Base-by-base conservation (phyloP, 805 yeast genomes). In the Saccharomyces paradoxus region DNA sequence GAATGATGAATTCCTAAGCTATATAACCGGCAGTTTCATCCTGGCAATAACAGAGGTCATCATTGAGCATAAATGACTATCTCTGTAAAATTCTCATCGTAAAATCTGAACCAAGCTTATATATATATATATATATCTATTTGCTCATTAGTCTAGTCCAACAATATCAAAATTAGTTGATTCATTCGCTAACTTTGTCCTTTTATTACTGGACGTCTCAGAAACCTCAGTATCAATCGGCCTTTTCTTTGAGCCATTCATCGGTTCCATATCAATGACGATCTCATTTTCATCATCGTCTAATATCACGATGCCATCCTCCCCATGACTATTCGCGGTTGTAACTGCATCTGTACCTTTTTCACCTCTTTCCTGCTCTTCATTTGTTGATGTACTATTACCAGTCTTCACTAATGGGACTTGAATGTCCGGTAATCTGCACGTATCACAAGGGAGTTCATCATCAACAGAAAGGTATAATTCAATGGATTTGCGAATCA, bases 401-500 rank as follows among this genome's bases (percentile, higher is more conserved):
- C 49, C 7, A 13, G 55, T 21, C 60, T 57, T 62, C 41, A 53
- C 47, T 4, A 59, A 44, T 3, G 72, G 71, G 9, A 74, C 68
- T 4, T 60, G 62, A n/a, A 74, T 41, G 31, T 67, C 67, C 8
- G 77, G 77, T 12, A 74, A 54, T 5, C 41, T 49, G 7, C 71
- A 55, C 14, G 58, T 57, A n/a, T 48, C 26, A 5, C 52, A 54
- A 3, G 41, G n/a, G 10, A 30, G 27, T 8, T 62, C 57, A 12
- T 50, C 51, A 30, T 63, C 65, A 14, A 62, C 57, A 10, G 70
- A 71, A 8, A 85, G 65, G 59, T 81, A 82, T 48, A 89, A 74
- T 60, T 88, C 92, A 41, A 85, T 72, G 47, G 81, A 79, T 59
- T 82, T 85, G 48, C 78, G 70, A 32, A 68, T 54, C 55, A 56